Evolutionary conservation across 257 asterid genomes (phyloP), one percentile per base, ranked within the genome.

Genomic region (Echites panduratus): DNA sequence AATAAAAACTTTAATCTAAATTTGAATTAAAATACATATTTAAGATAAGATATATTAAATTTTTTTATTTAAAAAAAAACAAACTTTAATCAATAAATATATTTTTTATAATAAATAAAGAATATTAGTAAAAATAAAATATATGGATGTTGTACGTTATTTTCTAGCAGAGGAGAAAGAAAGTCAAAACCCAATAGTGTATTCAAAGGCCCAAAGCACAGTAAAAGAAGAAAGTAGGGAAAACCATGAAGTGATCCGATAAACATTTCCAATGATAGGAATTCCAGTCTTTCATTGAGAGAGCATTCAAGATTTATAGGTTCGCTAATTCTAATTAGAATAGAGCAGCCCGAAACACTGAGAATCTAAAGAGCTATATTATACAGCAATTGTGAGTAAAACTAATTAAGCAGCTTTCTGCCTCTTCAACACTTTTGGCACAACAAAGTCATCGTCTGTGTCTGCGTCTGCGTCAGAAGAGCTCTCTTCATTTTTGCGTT

Each of bases 361-460:
- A 10, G 27, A 66, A 44, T 27, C 11, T 24, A 50, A 14, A 47
- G 9, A 50, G 47, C 24, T 50, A 64, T 16, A 24, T 62, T 32
- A 13, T 26, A 16, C 27, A 61, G 26, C 19, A 48, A 70, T 66
- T 62, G 22, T 35, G 58, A 56, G 41, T 57, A n/a, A 62, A 53
- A 41, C 27, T 29, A 45, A n/a, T 68, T 49, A 19, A 80, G 82
- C 79, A 7, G 78, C 75, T 76, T 74, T 83, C 79, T 72, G 89
- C 79, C 75, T 91, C 86, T 88, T 90, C 4, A 73, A 14, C 43
- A 9, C 77, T 73, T 17, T 77, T 14, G 70, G 64, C 1, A 52
- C 2, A 24, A 74, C 82, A 71, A 91, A 88, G 81, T 89, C 95
- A 65, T 86, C 94, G 17, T 85, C 91, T 1, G 86, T 32, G 38